These are phyloP conservation scores for Mycosphaerella sp. DNA, from an alignment of 2,329 filamentous ascomycete species.

Conservation along the genomic window DNA sequence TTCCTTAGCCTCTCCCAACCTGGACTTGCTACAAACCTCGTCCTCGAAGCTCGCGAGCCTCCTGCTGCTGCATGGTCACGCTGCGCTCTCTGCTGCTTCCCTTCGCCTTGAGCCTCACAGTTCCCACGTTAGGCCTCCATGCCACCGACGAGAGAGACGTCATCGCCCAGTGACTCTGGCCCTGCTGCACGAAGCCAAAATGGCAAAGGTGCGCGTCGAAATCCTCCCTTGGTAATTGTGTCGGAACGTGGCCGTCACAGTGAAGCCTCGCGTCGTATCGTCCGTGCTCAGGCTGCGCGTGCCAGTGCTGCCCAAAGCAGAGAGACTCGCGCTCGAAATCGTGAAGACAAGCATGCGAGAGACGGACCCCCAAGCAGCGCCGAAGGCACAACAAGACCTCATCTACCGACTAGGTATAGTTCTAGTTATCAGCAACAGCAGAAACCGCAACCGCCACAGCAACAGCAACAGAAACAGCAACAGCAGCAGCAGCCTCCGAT, in stretches of 20 bases:
- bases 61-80: background rate
- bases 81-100: background rate
- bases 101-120: background rate
- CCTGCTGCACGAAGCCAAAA: background rate
- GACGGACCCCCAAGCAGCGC: conserved; percentile 17
- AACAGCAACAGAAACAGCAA: conserved; percentile 2
- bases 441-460: conserved; percentile 1
- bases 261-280: conserved; percentile 29
- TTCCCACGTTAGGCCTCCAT: background rate
- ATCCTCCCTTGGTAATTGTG: conserved; percentile 31
- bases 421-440: conserved; percentile 1
- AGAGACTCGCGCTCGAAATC: conserved; percentile 31
- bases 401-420: conserved; percentile 3
- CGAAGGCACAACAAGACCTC: conserved; percentile 10
- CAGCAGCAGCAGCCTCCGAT: conserved; percentile 4
- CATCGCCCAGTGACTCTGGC: background rate
- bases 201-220: conserved; percentile 10
- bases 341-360: conserved; percentile 24
- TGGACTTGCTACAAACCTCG: background rate
- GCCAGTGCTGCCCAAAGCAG: conserved; percentile 32
- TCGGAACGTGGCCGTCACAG: conserved; percentile 29
- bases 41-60: background rate
- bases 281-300: conserved; percentile 32
- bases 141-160: background rate
- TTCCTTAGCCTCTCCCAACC: background rate